Percentiles rank a stretch among this genome's conserved stretches.
Conservation (phyloP, 306 rosid genomes). For the Cucumis melo region DNA sequence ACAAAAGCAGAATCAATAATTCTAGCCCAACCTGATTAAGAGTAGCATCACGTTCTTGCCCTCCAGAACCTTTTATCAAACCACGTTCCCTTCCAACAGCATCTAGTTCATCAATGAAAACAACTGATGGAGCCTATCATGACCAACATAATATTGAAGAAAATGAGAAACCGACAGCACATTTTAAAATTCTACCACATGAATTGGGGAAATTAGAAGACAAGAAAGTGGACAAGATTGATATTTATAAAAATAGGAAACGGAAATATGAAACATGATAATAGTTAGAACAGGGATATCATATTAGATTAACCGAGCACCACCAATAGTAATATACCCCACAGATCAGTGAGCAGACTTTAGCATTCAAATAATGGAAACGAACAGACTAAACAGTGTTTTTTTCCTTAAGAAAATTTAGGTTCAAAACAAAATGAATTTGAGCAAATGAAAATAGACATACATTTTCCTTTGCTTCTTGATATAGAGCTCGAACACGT, state of each 20-base stretch:
- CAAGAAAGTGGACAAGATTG: not conserved
- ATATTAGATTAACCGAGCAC: not conserved
- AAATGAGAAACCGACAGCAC: conserved; percentile 1
- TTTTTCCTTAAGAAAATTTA: not conserved
- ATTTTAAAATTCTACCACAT: not conserved
- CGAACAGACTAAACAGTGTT: not conserved
- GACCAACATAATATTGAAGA: conserved; percentile 5
- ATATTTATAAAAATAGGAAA: not conserved
- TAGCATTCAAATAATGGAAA: not conserved
- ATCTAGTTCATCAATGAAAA: conserved; percentile 94
- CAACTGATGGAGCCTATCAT: conserved; percentile 92
- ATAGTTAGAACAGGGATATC: not conserved
- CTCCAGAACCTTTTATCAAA: conserved; percentile 96
- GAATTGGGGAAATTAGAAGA: not conserved
- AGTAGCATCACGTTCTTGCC: conserved; percentile 98
- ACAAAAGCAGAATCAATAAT: conserved; percentile 2
- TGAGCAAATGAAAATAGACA: conserved; percentile 12
- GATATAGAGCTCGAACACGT: conserved; percentile 90
- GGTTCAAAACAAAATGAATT: not conserved
- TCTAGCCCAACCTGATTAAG: conserved; percentile 69
- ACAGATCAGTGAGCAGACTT: not conserved
- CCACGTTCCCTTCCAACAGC: conserved; percentile 99
- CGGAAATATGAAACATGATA: not conserved
- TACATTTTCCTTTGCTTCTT: conserved; percentile 91
- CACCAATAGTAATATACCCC: not conserved